phyloP scores from a whole-genome alignment of 2,329 filamentous ascomycete species.

The Tolypocladium tundrense region DNA sequence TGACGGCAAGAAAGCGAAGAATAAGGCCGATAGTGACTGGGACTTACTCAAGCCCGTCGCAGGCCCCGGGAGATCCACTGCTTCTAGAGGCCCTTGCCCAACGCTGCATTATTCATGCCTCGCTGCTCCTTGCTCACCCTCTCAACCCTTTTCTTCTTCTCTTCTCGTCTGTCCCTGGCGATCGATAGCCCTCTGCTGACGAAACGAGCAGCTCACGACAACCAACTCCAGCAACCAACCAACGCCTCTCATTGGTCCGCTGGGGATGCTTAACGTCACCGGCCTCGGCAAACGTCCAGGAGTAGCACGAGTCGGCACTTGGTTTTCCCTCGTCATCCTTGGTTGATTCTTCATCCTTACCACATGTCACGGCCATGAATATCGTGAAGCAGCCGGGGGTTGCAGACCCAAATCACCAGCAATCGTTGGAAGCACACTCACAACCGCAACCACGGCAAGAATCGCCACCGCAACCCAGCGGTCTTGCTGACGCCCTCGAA shows the following conservation, averaged over 20 bases:
- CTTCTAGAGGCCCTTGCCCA: background rate
- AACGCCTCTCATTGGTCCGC: background rate
- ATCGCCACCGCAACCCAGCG: background rate
- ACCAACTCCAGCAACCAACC: background rate
- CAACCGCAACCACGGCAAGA: background rate
- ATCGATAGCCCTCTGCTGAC: background rate
- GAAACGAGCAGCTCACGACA: background rate
- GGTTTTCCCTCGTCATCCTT: background rate
- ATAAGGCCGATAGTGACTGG: background rate
- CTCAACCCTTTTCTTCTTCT: no score
- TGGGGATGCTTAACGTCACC: background rate
- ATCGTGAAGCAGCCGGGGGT: background rate
- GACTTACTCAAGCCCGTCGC: background rate
- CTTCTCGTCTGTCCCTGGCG: background rate
- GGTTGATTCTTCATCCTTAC: background rate
- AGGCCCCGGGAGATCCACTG: background rate
- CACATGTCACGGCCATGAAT: background rate
- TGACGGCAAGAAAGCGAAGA: background rate
- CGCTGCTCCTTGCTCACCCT: no score
- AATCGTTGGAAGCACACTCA: background rate
- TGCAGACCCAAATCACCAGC: background rate
- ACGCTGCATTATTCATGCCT: background rate
- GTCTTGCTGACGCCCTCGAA: conserved; percentile 6
- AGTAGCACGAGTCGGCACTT: background rate
- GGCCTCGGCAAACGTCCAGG: background rate